Evolutionary conservation across 2,329 filamentous ascomycete genomes (phyloP).

Genomic region (Alternaria sp.): DNA sequence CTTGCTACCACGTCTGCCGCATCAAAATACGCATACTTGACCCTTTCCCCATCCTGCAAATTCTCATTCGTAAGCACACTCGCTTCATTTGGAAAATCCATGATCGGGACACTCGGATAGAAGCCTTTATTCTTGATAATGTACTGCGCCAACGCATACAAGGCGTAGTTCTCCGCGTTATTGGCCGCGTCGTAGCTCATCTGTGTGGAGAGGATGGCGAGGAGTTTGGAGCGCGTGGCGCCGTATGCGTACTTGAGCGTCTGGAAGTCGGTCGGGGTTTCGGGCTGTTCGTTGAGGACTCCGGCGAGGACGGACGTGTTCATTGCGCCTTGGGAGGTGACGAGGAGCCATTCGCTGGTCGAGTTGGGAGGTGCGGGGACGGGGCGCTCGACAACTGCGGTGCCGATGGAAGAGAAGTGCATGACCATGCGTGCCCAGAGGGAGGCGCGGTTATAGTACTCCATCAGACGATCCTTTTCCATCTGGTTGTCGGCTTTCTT

Average conservation of each 20-base stretch:
- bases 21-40: slow-evolving; percentile 41
- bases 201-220: slow-evolving; percentile 42
- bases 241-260: slow-evolving; percentile 46
- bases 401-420: slow-evolving; percentile 43
- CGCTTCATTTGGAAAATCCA: slow-evolving; percentile 42
- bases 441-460: slow-evolving; percentile 47
- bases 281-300: slow-evolving; percentile 37
- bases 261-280: slow-evolving; percentile 30
- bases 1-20: slow-evolving; percentile 36
- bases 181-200: slow-evolving; percentile 44
- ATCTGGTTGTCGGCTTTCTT: slow-evolving; percentile 33
- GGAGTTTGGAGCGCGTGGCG: slow-evolving; percentile 42
- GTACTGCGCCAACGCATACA: slow-evolving; percentile 46
- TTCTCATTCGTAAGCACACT: slow-evolving; percentile 44
- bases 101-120: slow-evolving; percentile 42
- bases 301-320: slow-evolving; percentile 46
- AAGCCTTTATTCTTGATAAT: slow-evolving; percentile 39
- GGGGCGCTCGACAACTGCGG: slow-evolving; percentile 34
- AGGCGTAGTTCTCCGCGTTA: slow-evolving; percentile 47
- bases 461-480: slow-evolving; percentile 33
- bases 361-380: slow-evolving; percentile 27
- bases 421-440: slow-evolving; percentile 48
- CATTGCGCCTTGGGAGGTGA: slow-evolving; percentile 34
- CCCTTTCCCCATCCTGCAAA: slow-evolving; percentile 41
- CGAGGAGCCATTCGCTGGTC: slow-evolving; percentile 31